Evolutionary conservation across 148 eudicot genomes (phyloP), one percentile per base, ranked within the genome.

Genomic region (Fagopyrum esculentum): DNA sequence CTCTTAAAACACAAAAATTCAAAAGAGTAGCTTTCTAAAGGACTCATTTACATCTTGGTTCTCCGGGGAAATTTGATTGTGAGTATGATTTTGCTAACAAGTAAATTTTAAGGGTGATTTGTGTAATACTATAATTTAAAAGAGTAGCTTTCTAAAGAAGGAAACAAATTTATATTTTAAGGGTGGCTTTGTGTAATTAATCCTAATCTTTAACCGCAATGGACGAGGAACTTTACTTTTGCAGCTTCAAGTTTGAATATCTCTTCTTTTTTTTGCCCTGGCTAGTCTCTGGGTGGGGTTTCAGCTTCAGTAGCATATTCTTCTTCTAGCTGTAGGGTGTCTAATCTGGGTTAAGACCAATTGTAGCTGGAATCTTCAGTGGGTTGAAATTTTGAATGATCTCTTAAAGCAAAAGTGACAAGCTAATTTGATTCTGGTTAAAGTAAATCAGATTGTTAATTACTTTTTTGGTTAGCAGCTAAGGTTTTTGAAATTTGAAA

Each of bases 401-500:
- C 63, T 61, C 16, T 61, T 26, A 61, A 61, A 61, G 44, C 43
- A 61, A 59, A 61, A 61, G 68, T 43, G 26, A 1, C 7, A 22
- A 61, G 64, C 8, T 35, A 35, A 35, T 22, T 57, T n/a, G 60
- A 19, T 17, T 17, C 6, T 56, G 60, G 60, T 16, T 3, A 57
- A 61, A 61, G 68, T 12, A 61, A 61, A 61, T 29, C 68, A 61
- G 43, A 61, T 61, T 61, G 68, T 61, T 61, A 43, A 61, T 61
- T 61, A 15, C 43, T 61, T 59, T 61, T 71, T 74, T 74, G 75
- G 17, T 69, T 45, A 9, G 12, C 54, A 71, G 30, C 51, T 46
- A 45, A 54, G 29, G 73, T 57, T 56, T 89, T 86, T 82, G 81
- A 87, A 83, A 57, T 69, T 75, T 29, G 29, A 71, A 79, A 60